Conservation (phyloP, 495 filamentous ascomycete species). For the Aspergillus conjunctus region DNA sequence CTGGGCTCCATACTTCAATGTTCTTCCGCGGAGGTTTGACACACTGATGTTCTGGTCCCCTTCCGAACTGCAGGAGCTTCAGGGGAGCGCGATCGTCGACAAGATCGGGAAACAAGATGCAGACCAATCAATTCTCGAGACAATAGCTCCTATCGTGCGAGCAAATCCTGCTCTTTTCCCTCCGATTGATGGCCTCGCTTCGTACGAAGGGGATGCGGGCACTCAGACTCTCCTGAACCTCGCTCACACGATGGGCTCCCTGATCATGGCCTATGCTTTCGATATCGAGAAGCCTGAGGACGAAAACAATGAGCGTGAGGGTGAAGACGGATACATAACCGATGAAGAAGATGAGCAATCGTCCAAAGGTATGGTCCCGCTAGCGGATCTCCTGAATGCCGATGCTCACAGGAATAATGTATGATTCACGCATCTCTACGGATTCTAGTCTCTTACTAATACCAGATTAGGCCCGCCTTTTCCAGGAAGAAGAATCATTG, state of each 20-base stretch:
- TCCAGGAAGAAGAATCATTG: constrained; percentile 65
- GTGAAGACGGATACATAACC: constrained; percentile 65
- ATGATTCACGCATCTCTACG: constrained; percentile 22
- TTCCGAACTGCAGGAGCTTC: constrained; percentile 69
- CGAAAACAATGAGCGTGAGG: constrained; percentile 55
- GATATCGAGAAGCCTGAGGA: constrained; percentile 67
- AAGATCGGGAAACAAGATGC: constrained; percentile 79
- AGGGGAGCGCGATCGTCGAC: constrained; percentile 71
- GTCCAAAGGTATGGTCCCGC: constrained; percentile 83
- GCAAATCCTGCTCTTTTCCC: constrained; percentile 47
- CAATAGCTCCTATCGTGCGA: constrained; percentile 62
- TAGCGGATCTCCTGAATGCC: constrained; percentile 92
- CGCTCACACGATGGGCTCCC: constrained; percentile 77
- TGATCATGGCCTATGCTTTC: constrained; percentile 95
- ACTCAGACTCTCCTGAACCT: constrained; percentile 59
- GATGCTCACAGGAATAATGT: constrained; percentile 83
- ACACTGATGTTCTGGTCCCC: constrained; percentile 90
- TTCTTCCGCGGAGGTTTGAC: constrained; percentile 77
- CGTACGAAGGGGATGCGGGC: constrained; percentile 46
- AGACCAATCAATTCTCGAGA: constrained; percentile 64
- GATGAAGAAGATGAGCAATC: constrained; percentile 67
- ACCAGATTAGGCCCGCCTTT: constrained; percentile 58
- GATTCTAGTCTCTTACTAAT: constrained; percentile 17
- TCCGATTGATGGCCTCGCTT: constrained; percentile 51
- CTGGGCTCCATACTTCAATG: constrained; percentile 81